Evolutionary conservation across 1,284 basidiomycete genomes (phyloP).

Genomic region (Fomitopsis schrenkii): DNA sequence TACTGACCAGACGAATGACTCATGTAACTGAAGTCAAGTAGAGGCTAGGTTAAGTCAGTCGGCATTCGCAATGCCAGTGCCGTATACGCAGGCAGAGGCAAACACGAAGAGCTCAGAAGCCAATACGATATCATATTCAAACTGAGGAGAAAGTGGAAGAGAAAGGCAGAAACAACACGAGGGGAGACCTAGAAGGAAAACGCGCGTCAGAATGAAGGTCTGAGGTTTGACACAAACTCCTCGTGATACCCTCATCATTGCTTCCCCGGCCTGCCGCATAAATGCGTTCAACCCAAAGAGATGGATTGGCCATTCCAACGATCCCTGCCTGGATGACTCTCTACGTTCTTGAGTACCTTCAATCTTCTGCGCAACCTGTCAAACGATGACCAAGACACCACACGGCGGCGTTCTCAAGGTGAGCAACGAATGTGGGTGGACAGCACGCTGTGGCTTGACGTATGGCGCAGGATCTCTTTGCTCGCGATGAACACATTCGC

Average conservation of each 20-base stretch:
- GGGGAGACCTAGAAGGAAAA: too few species aligned
- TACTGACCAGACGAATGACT: too few species aligned
- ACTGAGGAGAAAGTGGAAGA: too few species aligned
- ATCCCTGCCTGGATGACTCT: neutral
- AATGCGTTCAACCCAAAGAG: constrained; percentile 4
- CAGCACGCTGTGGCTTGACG: neutral
- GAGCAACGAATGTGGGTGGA: constrained; percentile 12
- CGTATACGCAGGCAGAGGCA: too few species aligned
- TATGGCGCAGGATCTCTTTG: constrained; percentile 70
- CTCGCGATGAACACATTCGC: constrained; percentile 75
- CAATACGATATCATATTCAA: too few species aligned
- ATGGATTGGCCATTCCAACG: neutral
- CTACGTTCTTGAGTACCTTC: neutral
- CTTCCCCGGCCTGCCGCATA: constrained; percentile 15
- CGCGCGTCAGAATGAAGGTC: too few species aligned
- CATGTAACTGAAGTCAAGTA: too few species aligned
- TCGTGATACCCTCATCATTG: constrained; percentile 25
- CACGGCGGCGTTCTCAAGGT: constrained; percentile 93
- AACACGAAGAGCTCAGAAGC: too few species aligned
- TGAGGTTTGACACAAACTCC: too few species aligned
- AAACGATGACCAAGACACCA: constrained; percentile 78
- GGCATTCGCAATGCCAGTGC: too few species aligned
- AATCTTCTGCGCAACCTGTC: neutral
- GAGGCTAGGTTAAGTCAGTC: too few species aligned
- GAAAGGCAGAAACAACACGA: too few species aligned